Evolutionary conservation across 257 asterid species (phyloP), one percentile per base, ranked within the genome.

Genomic region (Salvia hispanica): DNA sequence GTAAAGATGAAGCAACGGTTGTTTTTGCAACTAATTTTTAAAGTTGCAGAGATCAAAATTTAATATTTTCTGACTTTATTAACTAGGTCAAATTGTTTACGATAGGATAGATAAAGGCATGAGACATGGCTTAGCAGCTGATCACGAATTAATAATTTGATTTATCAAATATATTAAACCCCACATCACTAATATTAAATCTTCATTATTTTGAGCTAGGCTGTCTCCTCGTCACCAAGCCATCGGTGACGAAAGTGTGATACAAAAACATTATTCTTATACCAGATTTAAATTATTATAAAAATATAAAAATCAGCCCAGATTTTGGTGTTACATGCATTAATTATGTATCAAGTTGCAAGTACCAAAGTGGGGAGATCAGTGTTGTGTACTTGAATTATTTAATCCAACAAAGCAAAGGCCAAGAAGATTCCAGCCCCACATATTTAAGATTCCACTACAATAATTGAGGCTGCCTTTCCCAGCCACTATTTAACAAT

Each of bases 381-480:
- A 25, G 31, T 67, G 72, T 44, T 46, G 68, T 74, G 79, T 74
- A 78, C 74, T 74, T 74, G 37, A 48, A 48, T 66, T 43, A 45
- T 50, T 48, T 50, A 51, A 45, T 13, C 18, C 39, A 58, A 62
- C 34, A n/a, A 64, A 50, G 7, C 31, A 7, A 56, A 5, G 43
- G 36, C 39, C 78, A 33, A 33, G 33, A 9, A 9, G 48, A 71
- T 46, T 72, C 69, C 64, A 62, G 39, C 72, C 58, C 80, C 80
- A 71, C 78, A 66, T 59, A 69, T 64, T 69, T 74, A 44, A 61
- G 69, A 76, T 67, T 77, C 80, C 74, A 63, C 76, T 58, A 11
- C 80, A 80, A 80, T 80, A 74, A 80, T 80, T 74, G 80, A 71
- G 75, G 72, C 4, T 47, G 16, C 16, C 11, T 47, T 60, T 48